Percentiles rank a stretch among this genome's conserved stretches.
These are phyloP conservation scores for Trametes cinnabarina DNA, from an alignment of 768 basidiomycete species.

Conservation along the genomic window DNA sequence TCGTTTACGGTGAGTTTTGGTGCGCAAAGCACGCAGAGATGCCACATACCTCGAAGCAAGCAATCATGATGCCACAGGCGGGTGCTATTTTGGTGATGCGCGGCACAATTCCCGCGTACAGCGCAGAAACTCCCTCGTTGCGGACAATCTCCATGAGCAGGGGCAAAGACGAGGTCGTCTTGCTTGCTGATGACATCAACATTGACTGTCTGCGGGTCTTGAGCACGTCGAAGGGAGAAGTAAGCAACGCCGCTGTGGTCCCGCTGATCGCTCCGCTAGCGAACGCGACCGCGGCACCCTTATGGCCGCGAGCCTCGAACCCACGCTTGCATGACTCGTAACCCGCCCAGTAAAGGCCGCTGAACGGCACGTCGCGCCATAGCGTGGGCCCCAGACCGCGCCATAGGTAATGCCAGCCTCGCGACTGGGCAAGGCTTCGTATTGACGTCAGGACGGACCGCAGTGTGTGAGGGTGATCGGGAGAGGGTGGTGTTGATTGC, in stretches of 20 bases:
- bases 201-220: constrained; percentile 92
- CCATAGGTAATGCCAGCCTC: constrained; percentile 79
- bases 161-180: constrained; percentile 52
- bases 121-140: constrained; percentile 73
- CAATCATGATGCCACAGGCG: constrained; percentile 98
- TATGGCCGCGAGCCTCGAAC: constrained; percentile 51
- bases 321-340: constrained; percentile 80
- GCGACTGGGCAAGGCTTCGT: constrained; percentile 51
- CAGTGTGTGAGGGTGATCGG: constrained; percentile 71
- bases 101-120: constrained; percentile 84
- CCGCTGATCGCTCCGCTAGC: constrained; percentile 90
- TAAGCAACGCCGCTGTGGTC: constrained; percentile 79
- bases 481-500: constrained; percentile 78
- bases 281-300: constrained; percentile 74
- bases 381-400: constrained; percentile 88
- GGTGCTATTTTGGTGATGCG: constrained; percentile 95
- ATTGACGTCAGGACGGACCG: constrained; percentile 69
- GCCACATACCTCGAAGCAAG: constrained; percentile 79
- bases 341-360: constrained; percentile 94
- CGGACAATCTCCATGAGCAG: constrained; percentile 67
- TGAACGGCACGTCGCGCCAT: constrained; percentile 98
- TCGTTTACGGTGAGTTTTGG: neutral
- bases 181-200: constrained; percentile 53
- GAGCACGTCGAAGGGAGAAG: constrained; percentile 94
- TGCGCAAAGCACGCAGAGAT: neutral